Percentiles rank a stretch among this genome's conserved stretches.
These are phyloP conservation scores for Trichophyton mentagrophytes DNA, from an alignment of 2,329 filamentous ascomycete genomes.

Conservation along the genomic window DNA sequence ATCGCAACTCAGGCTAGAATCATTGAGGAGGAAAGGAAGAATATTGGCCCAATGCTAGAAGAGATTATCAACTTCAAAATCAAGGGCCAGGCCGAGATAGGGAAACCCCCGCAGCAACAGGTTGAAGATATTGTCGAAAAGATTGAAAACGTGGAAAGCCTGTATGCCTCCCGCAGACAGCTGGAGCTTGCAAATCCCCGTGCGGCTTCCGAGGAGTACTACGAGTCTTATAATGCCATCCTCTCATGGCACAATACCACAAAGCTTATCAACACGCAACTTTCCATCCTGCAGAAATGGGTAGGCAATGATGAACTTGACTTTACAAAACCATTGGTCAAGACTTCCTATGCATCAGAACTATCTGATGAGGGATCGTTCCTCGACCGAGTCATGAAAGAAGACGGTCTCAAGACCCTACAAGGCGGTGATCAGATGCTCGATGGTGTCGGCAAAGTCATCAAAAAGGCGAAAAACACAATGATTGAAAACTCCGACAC, in stretches of 20 bases:
- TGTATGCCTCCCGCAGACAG: conserved; percentile 70
- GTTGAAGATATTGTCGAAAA: conserved; percentile 80
- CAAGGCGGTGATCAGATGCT: conserved; percentile 65
- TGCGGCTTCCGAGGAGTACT: conserved; percentile 63
- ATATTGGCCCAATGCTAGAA: conserved; percentile 63
- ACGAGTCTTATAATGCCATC: conserved; percentile 74
- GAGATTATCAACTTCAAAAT: conserved; percentile 88
- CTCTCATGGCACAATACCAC: conserved; percentile 97
- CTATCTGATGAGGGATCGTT: conserved; percentile 86
- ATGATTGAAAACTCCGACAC: conserved; percentile 73
- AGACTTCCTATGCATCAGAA: conserved; percentile 56
- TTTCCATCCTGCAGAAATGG: conserved; percentile 86
- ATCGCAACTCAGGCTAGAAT: conserved; percentile 74
- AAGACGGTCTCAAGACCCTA: conserved; percentile 83
- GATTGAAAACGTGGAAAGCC: conserved; percentile 74
- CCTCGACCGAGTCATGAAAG: conserved; percentile 85
- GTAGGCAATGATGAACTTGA: conserved; percentile 93
- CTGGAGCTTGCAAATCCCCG: conserved; percentile 63
- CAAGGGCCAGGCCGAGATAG: conserved; percentile 81
- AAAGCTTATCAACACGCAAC: conserved; percentile 86
- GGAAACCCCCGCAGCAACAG: conserved; percentile 76
- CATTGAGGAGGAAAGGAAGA: conserved; percentile 68
- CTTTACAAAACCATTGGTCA: conserved; percentile 63
- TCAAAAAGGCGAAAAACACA: conserved; percentile 84
- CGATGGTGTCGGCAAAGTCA: conserved; percentile 67